Base-by-base conservation (phyloP, 148 eudicot species). In the Amaranthus hypochondriacus region DNA sequence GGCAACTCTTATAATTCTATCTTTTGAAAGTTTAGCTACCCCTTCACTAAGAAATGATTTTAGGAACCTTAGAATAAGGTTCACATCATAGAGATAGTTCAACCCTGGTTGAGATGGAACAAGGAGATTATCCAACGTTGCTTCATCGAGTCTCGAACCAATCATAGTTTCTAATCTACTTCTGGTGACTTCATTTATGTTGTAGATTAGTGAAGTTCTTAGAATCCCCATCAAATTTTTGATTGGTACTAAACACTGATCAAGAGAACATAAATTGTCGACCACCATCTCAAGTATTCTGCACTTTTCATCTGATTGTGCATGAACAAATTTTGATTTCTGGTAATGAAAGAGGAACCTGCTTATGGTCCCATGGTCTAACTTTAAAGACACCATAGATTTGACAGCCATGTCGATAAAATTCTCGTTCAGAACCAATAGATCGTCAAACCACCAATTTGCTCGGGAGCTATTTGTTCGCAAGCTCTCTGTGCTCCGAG, bases 381-480 rank as follows among this genome's bases (percentile, higher is more conserved):
- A 51, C 54, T 51, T 51, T 9, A 6, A 6, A 51, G 54, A 51
- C 10, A 51, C 6, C 54, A 51, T 51, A 51, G 54, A 51, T 51
- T 51, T 51, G 2, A 51, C 8, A 5, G 54, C 54, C 10, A 51
- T 51, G 6, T 51, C 54, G 2, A 51, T 51, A 6, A 51, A 51
- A 51, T 48, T 42, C 48, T 70, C 81, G 63, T 83, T 75, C 44
- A 93, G 68, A 0, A 18, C 62, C 56, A 78, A 70, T 13, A 93
- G 76, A 69, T 92, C 98, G 9, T 90, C 92, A 75, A 87, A 89
- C 98, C 96, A 92, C 93, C 91, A 90, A 47, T 86, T 76, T 49
- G 79, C 78, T 47, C 84, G 75, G 59, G 79, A 81, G 62, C 62
- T 75, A 74, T 78, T 70, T 51, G 79, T 88, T 74, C 78, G 89